Base-by-base conservation (phyloP, 1,284 basidiomycete genomes). In the Rhodotorula sp. region DNA sequence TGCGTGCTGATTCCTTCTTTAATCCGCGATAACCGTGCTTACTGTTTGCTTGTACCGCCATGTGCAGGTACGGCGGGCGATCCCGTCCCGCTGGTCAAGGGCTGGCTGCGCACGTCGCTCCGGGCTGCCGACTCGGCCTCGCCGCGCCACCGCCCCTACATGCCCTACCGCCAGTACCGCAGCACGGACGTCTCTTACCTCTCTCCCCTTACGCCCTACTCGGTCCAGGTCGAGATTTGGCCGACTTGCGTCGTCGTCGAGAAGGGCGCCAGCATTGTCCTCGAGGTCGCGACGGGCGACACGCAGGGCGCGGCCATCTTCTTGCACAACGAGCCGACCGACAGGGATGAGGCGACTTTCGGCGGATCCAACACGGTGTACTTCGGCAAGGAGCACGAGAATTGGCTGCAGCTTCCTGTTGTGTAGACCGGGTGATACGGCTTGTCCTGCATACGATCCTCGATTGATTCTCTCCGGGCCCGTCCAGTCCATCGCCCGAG, bases 31-130 rank as follows among this genome's bases (percentile, higher is more conserved):
- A n/a, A n/a, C n/a, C n/a, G n/a, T n/a, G n/a, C n/a, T n/a, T n/a
- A n/a, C n/a, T n/a, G n/a, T n/a, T n/a, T n/a, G n/a, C n/a, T n/a
- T n/a, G n/a, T n/a, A n/a, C n/a, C n/a, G n/a, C n/a, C n/a, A n/a
- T n/a, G n/a, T 23, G 41, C 54, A 64, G 76, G 74, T 23, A 80
- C 80, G 3, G 80, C 79, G 13, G 80, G 81, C 9, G 80, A 81
- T 61, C 78, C 78, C 0, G 79, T 78, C 23, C 79, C 79, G 1
- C 70, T 81, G 14, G 72, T 70, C 62, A 81, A 81, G 67, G 81
- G 80, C 53, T 81, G 78, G 79, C 77, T 81, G 10, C 79, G 81
- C 14, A 77, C 73, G 7, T 81, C 80, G 0, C 66, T 81, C 1
- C 79, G 81, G 23, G 74, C 72, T 7, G 73, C 81, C 61, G 75